Evolutionary conservation across 768 basidiomycete genomes (phyloP).

Genomic region (Tubosaeta sp.): DNA sequence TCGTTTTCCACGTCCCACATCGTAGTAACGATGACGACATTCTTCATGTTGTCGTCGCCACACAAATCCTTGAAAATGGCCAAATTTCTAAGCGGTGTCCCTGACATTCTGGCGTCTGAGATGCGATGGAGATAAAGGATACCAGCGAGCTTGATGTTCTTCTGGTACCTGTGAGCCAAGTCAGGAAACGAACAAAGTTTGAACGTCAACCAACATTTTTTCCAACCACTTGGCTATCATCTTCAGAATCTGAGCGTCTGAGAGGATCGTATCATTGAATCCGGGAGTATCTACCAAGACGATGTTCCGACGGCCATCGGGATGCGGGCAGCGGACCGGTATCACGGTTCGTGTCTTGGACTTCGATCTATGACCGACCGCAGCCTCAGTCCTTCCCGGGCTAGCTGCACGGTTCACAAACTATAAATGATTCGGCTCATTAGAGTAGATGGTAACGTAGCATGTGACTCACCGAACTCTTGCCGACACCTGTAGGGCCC

Average conservation of each 20-base stretch:
- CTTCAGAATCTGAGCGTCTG: slow-evolving; percentile 8
- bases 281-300: slow-evolving; percentile 18
- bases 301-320: slow-evolving; percentile 10
- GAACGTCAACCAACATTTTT: slow-evolving; percentile 2
- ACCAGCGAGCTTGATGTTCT: slow-evolving; percentile 9
- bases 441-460: not conserved
- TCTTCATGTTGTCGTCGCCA: slow-evolving; percentile 8
- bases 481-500: slow-evolving; percentile 14
- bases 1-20: slow-evolving; percentile 14
- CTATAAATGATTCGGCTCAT: not conserved
- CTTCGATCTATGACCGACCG: not conserved
- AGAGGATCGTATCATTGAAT: slow-evolving; percentile 12
- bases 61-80: slow-evolving; percentile 9
- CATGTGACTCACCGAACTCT: slow-evolving; percentile 16
- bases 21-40: slow-evolving; percentile 15
- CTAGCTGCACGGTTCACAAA: slow-evolving; percentile 12
- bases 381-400: not conserved
- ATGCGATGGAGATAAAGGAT: slow-evolving; percentile 15
- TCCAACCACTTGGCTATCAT: slow-evolving; percentile 15
- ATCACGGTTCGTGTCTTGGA: slow-evolving; percentile 8
- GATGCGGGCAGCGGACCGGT: slow-evolving; percentile 9
- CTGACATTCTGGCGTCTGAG: slow-evolving; percentile 2
- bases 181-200: not conserved
- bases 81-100: slow-evolving; percentile 9
- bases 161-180: slow-evolving; percentile 3